Conservation (phyloP, 805 yeast species). For the Kazachstania kunashirensis region DNA sequence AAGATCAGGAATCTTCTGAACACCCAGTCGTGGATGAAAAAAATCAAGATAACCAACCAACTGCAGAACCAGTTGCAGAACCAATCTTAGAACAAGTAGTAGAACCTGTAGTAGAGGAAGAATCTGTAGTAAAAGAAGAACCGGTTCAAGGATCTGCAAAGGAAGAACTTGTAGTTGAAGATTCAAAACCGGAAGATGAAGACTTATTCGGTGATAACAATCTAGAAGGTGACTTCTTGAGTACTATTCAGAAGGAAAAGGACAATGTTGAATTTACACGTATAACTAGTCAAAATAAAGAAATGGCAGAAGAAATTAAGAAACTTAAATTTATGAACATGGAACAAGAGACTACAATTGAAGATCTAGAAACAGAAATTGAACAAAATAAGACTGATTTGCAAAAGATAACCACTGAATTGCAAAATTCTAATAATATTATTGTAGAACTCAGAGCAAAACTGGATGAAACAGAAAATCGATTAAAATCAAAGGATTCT, state of each 20-base stretch:
- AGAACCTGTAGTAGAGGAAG: conserved; percentile 3
- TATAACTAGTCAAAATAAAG: conserved; percentile 33
- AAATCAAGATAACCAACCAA: neutral
- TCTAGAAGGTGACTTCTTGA: conserved; percentile 22
- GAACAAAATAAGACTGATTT: conserved; percentile 11
- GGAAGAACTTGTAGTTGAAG: conserved; percentile 6
- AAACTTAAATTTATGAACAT: conserved; percentile 27
- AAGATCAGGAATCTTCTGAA: neutral
- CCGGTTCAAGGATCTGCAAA: neutral
- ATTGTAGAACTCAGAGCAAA: conserved; percentile 20
- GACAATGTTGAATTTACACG: conserved; percentile 29
- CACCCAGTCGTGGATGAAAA: neutral
- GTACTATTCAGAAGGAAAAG: conserved; percentile 24
- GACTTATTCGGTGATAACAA: conserved; percentile 9
- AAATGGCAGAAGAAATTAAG: conserved; percentile 28
- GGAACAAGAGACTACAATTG: conserved; percentile 28
- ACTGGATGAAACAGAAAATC: conserved; percentile 7
- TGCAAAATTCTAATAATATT: neutral
- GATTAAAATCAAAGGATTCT: conserved; percentile 2
- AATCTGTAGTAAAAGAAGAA: conserved; percentile 4
- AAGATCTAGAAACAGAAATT: conserved; percentile 31
- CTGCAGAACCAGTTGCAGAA: conserved; percentile 4
- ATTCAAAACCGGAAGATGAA: conserved; percentile 4
- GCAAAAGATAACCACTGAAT: neutral
- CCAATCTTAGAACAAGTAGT: neutral